Evolutionary conservation across 1,284 basidiomycete species (phyloP).

Genomic region (Paramarasmius palmivorus): DNA sequence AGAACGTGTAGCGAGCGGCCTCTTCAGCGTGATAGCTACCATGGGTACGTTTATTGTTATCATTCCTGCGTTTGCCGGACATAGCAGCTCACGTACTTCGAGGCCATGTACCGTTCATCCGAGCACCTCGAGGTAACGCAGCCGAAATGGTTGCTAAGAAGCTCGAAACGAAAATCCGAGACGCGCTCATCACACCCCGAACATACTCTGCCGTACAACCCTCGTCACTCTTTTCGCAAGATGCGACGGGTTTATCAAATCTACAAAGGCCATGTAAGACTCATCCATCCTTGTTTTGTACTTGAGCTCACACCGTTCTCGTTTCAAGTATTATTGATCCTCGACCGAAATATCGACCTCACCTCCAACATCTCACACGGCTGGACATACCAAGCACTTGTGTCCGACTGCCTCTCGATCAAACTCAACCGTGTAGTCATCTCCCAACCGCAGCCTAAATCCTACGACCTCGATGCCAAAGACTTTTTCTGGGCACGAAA

Average conservation of each 20-base stretch:
- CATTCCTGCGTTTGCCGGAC: not conserved
- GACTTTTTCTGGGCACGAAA: conserved; percentile 99
- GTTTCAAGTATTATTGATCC: conserved; percentile 79
- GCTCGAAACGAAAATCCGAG: conserved; percentile 89
- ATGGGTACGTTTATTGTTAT: conserved; percentile 57
- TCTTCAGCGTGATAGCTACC: conserved; percentile 94
- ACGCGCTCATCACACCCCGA: conserved; percentile 70
- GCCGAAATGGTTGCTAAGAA: conserved; percentile 98
- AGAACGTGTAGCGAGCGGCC: conserved; percentile 87
- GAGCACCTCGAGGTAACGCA: conserved; percentile 93
- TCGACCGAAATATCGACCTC: conserved; percentile 95
- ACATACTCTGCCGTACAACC: conserved; percentile 56
- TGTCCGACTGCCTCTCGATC: conserved; percentile 97
- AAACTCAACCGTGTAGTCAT: conserved; percentile 95
- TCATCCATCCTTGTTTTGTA: conserved; percentile 13
- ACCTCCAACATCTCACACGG: conserved; percentile 96
- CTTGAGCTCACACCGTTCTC: not conserved
- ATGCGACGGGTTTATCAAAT: conserved; percentile 69
- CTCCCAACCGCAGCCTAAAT: conserved; percentile 72
- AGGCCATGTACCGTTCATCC: conserved; percentile 95
- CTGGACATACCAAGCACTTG: conserved; percentile 99
- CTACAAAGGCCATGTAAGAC: conserved; percentile 81
- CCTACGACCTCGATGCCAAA: conserved; percentile 96
- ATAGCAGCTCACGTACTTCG: not conserved
- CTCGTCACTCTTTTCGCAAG: conserved; percentile 68